A percentile compares a stretch with the other conserved stretches of the same genome.
phyloP scores from a whole-genome alignment of 306 rosid genomes.

The Ormosia emarginata region DNA sequence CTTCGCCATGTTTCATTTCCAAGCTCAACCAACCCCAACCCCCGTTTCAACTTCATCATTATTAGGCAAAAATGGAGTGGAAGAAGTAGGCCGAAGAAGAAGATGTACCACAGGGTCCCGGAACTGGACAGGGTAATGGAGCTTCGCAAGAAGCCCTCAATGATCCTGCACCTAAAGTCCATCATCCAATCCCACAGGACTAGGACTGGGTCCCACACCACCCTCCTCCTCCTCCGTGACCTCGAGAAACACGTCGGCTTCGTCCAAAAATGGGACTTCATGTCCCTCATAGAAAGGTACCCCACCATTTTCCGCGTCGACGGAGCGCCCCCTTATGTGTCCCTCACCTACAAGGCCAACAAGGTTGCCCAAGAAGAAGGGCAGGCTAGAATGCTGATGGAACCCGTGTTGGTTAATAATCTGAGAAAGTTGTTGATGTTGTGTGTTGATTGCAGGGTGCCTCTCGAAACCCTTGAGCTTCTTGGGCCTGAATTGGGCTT shows the following conservation, averaged over 20 bases:
- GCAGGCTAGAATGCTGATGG: conserved; percentile 48
- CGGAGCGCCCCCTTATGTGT: conserved; percentile 50
- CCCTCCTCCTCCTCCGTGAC: conserved; percentile 47
- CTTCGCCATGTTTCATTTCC: neutral
- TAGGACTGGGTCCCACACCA: neutral
- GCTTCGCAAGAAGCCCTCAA: conserved; percentile 68
- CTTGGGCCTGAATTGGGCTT: conserved; percentile 62
- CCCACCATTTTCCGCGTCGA: conserved; percentile 64
- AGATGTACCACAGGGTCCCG: conserved; percentile 57
- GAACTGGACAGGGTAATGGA: conserved; percentile 78
- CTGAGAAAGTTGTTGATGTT: conserved; percentile 72
- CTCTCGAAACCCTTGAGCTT: conserved; percentile 52
- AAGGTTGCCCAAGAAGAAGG: conserved; percentile 52
- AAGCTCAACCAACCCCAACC: neutral
- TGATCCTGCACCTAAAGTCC: conserved; percentile 60
- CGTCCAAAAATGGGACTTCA: conserved; percentile 86
- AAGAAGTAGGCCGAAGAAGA: conserved; percentile 78
- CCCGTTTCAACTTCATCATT: conserved; percentile 16
- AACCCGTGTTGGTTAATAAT: conserved; percentile 66
- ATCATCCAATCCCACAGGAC: conserved; percentile 53
- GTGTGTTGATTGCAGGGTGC: conserved; percentile 62
- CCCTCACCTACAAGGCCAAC: conserved; percentile 53
- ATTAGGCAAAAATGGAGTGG: conserved; percentile 59
- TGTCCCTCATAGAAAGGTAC: conserved; percentile 66
- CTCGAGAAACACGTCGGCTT: conserved; percentile 85